Evolutionary conservation across 129 eudicot species (phyloP).

Genomic region (Escallonia rubra): DNA sequence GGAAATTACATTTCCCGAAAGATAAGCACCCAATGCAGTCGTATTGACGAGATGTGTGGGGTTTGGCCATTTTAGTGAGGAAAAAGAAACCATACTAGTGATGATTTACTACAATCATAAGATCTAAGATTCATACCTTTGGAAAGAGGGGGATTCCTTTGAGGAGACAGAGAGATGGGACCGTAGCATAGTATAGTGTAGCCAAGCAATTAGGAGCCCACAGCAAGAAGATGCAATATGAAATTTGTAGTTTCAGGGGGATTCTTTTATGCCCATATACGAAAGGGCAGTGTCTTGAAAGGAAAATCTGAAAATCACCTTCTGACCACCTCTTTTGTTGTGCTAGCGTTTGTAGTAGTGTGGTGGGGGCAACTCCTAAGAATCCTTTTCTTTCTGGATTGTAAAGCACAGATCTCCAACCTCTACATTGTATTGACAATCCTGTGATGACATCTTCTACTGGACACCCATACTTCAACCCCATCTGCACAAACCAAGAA

Average conservation of each 20-base stretch:
- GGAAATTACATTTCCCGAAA: background rate
- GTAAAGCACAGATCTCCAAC: constrained; percentile 33
- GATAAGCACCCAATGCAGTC: too few species aligned
- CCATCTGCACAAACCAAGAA: constrained; percentile 20
- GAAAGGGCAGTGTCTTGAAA: constrained; percentile 25
- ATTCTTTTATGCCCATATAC: constrained; percentile 26
- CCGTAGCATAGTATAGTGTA: constrained; percentile 27
- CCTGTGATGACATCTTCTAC: constrained; percentile 46
- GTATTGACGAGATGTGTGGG: too few species aligned
- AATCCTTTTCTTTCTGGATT: constrained; percentile 37
- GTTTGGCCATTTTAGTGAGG: too few species aligned
- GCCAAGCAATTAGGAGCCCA: constrained; percentile 37
- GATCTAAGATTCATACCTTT: constrained; percentile 15
- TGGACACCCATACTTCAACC: constrained; percentile 38
- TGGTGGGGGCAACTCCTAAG: constrained; percentile 37
- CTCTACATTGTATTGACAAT: constrained; percentile 31
- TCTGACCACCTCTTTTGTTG: constrained; percentile 47
- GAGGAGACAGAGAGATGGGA: constrained; percentile 36
- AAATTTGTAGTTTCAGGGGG: constrained; percentile 29
- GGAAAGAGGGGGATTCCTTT: constrained; percentile 27
- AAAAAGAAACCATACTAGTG: too few species aligned
- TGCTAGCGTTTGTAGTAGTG: constrained; percentile 27
- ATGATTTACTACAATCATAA: too few species aligned
- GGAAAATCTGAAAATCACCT: constrained; percentile 28
- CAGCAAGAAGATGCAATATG: constrained; percentile 20